Evolutionary conservation across 1,284 basidiomycete genomes (phyloP), one percentile per base, ranked within the genome.

Genomic region (Ustilago curta): DNA sequence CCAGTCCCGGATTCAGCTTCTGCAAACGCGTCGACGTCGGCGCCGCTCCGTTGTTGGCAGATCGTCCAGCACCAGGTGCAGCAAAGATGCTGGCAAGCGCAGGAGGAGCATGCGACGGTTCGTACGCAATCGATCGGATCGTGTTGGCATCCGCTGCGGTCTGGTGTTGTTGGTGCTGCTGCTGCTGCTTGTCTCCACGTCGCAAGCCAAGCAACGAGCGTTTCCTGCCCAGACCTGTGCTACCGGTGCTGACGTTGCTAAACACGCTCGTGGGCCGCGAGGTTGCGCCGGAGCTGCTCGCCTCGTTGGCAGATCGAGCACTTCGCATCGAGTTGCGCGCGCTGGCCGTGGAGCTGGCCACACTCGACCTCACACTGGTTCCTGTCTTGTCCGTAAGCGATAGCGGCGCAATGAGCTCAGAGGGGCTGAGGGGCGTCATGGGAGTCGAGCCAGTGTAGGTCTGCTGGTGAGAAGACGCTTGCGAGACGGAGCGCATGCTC

Each of bases 1-100:
- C 79, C 14, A 81, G 69, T 2, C 79, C 79, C 12, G 74, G 76
- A 45, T 81, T 81, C 56, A 67, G 65, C 70, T 80, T 70, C 54
- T 70, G 77, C 23, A 67, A 55, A 11, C 73, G 67, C 8, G 68
- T 70, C 25, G 76, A 69, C 2, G 57, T 21, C 4, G 25, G 2
- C 21, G 71, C 54, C 7, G 59, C 40, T 18, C n/a, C 14, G 16
- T 14, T 44, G 31, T 50, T 43, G 9, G 54, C 55, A 19, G 53
- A 54, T 51, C 59, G 62, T 35, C 58, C 47, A 8, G 44, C 6
- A 1, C 62, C 54, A 6, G 59, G 49, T 7, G 60, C 44, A 14
- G 63, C 58, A 62, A 70, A 67, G 63, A 68, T 53, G 56, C 55
- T 64, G 3, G 65, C 70, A 3, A 76, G 56, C 45, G 59, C 54